Evolutionary conservation across 306 rosid genomes (phyloP).

Genomic region (Dryas drummondii): DNA sequence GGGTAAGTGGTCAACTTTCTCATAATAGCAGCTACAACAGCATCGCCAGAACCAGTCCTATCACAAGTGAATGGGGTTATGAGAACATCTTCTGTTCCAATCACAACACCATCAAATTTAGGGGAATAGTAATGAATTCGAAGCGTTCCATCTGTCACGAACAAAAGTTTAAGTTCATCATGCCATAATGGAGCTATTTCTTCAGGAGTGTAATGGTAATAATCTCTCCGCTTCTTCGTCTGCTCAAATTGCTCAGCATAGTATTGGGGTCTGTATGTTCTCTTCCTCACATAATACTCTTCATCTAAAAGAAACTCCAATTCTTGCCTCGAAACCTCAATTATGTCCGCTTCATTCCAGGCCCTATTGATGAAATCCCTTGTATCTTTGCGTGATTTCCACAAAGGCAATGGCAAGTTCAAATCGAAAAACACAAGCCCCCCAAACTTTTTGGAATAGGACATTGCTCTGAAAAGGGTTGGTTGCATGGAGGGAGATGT

Average conservation of each 20-base stretch:
- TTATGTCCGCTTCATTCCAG: constrained; percentile 74
- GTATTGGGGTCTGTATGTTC: constrained; percentile 75
- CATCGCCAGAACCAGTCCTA: constrained; percentile 97
- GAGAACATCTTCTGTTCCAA: constrained; percentile 94
- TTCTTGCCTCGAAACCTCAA: constrained; percentile 81
- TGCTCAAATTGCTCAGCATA: constrained; percentile 66
- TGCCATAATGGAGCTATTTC: constrained; percentile 87
- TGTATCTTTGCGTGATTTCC: constrained; percentile 78
- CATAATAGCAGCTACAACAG: constrained; percentile 82
- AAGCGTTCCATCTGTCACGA: constrained; percentile 84
- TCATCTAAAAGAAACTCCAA: constrained; percentile 90
- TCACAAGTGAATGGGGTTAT: constrained; percentile 92
- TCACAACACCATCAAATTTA: constrained; percentile 62
- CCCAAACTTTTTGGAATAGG: constrained; percentile 47
- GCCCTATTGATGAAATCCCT: constrained; percentile 60
- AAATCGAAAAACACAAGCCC: constrained; percentile 66
- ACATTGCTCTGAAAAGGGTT: constrained; percentile 43
- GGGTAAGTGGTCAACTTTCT: constrained; percentile 82
- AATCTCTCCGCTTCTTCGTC: constrained; percentile 64
- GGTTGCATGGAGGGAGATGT: constrained; percentile 36
- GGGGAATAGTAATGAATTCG: constrained; percentile 85
- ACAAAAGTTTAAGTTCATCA: constrained; percentile 55
- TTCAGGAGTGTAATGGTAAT: constrained; percentile 74
- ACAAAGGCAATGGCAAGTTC: constrained; percentile 70
- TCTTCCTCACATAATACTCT: constrained; percentile 61